Evolutionary conservation across 352 stramenopile species (phyloP).

Genomic region (Albugo candida): DNA sequence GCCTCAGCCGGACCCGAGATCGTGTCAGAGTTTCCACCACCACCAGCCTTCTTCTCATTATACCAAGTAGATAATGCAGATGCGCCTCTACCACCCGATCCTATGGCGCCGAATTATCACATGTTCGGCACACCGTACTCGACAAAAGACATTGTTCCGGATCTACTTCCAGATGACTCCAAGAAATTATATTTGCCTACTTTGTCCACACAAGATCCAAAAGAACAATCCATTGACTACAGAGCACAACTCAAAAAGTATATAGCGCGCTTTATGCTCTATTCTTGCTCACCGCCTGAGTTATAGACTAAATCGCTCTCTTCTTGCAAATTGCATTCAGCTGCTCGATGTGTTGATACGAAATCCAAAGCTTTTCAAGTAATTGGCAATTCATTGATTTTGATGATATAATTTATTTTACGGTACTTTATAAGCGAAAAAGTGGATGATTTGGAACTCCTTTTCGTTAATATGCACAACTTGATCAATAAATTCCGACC

Average conservation of each 20-base stretch:
- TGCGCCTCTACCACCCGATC: slow-evolving; percentile 34
- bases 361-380: slow-evolving; percentile 67
- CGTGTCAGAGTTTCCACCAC: slow-evolving; percentile 63
- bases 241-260: slow-evolving; percentile 72
- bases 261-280: background rate
- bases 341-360: slow-evolving; percentile 68
- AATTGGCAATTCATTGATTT: slow-evolving; percentile 1
- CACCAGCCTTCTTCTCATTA: slow-evolving; percentile 56
- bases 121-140: slow-evolving; percentile 73
- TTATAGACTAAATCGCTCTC: slow-evolving; percentile 53
- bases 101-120: slow-evolving; percentile 66
- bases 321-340: slow-evolving; percentile 70
- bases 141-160: slow-evolving; percentile 58
- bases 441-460: slow-evolving; percentile 63
- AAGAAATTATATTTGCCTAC: slow-evolving; percentile 35
- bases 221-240: slow-evolving; percentile 20
- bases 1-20: slow-evolving; percentile 44
- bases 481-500: slow-evolving; percentile 76
- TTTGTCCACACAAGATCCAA: background rate
- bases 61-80: slow-evolving; percentile 30
- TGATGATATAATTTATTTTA: background rate
- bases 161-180: slow-evolving; percentile 34
- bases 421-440: slow-evolving; percentile 26
- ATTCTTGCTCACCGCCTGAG: background rate
- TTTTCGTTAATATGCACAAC: slow-evolving; percentile 83